phyloP scores from a whole-genome alignment of 208 protist species.

The Acanthamoeba culbertsoni region DNA sequence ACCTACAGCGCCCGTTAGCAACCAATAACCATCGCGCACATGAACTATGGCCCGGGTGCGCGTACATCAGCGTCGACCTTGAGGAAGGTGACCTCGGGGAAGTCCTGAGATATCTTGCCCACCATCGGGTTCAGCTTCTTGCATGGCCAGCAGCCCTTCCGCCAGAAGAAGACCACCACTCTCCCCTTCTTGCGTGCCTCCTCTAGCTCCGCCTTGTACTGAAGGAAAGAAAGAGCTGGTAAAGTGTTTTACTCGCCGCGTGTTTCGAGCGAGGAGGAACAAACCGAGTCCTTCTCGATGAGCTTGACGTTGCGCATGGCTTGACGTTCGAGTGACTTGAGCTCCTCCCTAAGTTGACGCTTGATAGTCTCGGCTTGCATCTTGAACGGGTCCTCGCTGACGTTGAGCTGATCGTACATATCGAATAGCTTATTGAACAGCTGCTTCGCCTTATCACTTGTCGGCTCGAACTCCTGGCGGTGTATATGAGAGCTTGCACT shows the following conservation, averaged over 20 bases:
- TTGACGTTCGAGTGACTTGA: neutral
- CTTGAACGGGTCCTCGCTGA: neutral
- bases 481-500: neutral
- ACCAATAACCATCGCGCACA: neutral
- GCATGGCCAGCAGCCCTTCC: constrained; percentile 14
- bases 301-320: neutral
- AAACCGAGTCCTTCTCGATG: neutral
- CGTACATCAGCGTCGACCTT: constrained; percentile 6
- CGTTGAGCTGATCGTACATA: neutral
- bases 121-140: constrained; percentile 9
- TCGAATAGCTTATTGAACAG: neutral
- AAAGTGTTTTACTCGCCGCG: neutral
- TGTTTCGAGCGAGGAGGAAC: neutral
- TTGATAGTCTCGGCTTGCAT: neutral
- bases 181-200: neutral
- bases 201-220: constrained; percentile 5
- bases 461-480: neutral
- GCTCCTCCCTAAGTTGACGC: neutral
- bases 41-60: neutral
- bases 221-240: neutral
- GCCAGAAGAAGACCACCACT: constrained; percentile 23
- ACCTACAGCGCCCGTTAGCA: neutral
- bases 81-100: constrained; percentile 18
- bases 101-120: neutral
- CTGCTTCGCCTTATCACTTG: neutral